Evolutionary conservation across 306 rosid species (phyloP), one percentile per base, ranked within the genome.

Genomic region (Sophora flavescens): DNA sequence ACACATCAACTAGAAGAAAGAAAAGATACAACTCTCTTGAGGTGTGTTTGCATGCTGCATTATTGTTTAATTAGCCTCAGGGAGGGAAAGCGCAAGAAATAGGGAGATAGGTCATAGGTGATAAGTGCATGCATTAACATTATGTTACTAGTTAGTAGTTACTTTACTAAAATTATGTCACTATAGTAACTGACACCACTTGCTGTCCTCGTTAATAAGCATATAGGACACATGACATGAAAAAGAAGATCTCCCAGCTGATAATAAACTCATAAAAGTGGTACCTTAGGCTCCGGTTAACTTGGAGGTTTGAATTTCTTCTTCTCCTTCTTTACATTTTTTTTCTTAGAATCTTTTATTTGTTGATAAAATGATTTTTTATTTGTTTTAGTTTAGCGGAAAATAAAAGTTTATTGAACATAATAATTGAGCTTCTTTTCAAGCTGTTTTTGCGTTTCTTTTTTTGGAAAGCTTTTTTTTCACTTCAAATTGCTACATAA

Each of bases 381-480:
- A 26, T 15, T n/a, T n/a, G n/a, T 16, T 13, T 17, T 64, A n/a
- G 14, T 45, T 64, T 22, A 30, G 0, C 13, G 39, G 18, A 28
- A 38, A 14, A 10, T 32, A 3, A 67, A 30, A 69, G 41, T 5
- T 13, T 17, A 13, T 44, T 56, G 48, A 26, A 17, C 33, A 65
- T 52, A 78, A 76, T 47, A 73, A 79, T 30, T 83, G 85, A 81
- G 84, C 72, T 75, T 75, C 77, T 82, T 84, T 44, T 84, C 66
- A 59, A 57, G 61, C 73, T 68, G 81, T 75, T 84, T 84, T 52
- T 75, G 85, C 51, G 47, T 51, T 79, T 79, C 73, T 63, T 32
- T 71, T 17, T 18, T 47, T 38, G 58, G 57, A 26, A 52, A 6
- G 6, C n/a, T 26, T 42, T 13, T 42, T 32, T 53, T 67, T 67